Percentiles rank a stretch among this genome's conserved stretches.
These are phyloP conservation scores for Cercospora nicotianae DNA, from an alignment of 2,329 filamentous ascomycete species.

Conservation along the genomic window DNA sequence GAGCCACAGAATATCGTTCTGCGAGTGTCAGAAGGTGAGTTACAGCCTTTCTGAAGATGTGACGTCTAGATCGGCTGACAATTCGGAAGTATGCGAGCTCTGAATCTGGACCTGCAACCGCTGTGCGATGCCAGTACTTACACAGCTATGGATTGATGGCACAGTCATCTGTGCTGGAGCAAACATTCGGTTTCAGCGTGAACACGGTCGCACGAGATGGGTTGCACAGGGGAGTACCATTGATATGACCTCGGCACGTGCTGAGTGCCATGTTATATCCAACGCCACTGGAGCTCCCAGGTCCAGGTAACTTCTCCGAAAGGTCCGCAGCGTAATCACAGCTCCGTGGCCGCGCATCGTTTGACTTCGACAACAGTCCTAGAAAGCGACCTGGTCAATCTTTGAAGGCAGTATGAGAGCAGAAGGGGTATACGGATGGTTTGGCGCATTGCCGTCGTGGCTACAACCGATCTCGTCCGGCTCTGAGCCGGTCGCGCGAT, in stretches of 20 bases:
- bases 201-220: background rate
- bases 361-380: background rate
- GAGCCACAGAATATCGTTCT: background rate
- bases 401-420: background rate
- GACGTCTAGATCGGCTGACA: constrained; percentile 25
- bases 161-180: background rate
- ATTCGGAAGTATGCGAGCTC: constrained; percentile 8
- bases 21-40: background rate
- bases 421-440: constrained; percentile 4
- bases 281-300: background rate
- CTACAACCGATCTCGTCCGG: background rate
- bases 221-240: background rate
- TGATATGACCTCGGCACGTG: background rate
- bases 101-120: background rate
- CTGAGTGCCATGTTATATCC: background rate
- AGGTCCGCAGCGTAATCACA: background rate
- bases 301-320: background rate
- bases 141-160: background rate
- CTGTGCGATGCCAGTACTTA: background rate
- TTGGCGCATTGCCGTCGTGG: constrained; percentile 8
- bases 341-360: background rate
- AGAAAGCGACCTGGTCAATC: background rate
- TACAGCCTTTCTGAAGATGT: background rate
- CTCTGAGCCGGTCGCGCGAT: background rate
- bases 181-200: background rate